Base-by-base conservation (phyloP, 2,329 filamentous ascomycete genomes). In the Pyrenochaeta sp. region DNA sequence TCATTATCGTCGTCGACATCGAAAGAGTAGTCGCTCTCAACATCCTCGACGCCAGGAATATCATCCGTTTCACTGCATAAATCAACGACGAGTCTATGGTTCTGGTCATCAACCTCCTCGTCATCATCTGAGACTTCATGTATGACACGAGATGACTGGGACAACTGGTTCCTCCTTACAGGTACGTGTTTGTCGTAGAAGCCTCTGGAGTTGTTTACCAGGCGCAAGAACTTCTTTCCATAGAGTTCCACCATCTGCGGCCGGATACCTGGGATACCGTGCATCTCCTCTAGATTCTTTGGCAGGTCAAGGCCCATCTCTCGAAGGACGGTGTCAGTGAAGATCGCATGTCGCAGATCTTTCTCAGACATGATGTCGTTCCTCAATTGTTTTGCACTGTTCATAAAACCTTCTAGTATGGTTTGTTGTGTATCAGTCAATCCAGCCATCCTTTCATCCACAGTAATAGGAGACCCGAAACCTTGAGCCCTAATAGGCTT, bases 261-360 rank as follows among this genome's bases (percentile, higher is more conserved):
- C 48, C 88, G 82, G 52, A 93, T 88, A 9, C 83, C 84, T 0
- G 82, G 81, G 43, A 94, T 89, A 7, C 75, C 73, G 29, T 76
- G 77, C 86, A 95, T 90, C 51, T 86, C 78, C 14, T 84, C 82
- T 9, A 85, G 66, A 7, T 80, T 85, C 7, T 78, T 81, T 0
- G 90, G 90, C 80, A 90, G 89, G 30, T 81, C 75, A 44, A 92
- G 85, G 11, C 85, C 88, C 89, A 95, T 93, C 61, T 89, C 84
- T 31, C 87, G 85, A 45, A 92, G 82, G 12, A 91, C 82, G 18
- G 81, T 81, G 55, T 92, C 88, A 0, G 86, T 87, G 69, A 95
- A 95, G 0, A 82, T 81, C 3, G 83, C 81, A 18, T 80, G 78
- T 7, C 85, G 82, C 29, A 89, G 74, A 4, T 80, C 78, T 45